Base-by-base conservation (phyloP, 495 filamentous ascomycete genomes). In the Podospora didyma region DNA sequence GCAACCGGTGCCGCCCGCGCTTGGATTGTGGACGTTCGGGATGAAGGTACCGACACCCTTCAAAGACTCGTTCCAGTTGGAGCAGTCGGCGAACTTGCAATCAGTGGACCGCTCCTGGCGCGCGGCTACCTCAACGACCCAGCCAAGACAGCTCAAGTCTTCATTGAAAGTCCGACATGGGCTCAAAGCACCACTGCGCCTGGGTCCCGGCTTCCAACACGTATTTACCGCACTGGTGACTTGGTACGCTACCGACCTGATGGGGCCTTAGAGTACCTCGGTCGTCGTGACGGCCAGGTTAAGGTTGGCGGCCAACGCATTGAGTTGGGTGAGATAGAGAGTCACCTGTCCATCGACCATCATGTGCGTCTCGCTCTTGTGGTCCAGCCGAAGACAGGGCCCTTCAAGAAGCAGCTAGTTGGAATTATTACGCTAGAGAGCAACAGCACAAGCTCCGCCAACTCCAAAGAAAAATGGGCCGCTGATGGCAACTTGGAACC, bases 51-150 rank as follows among this genome's bases (percentile, higher is more conserved):
- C 24, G 23, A 74, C 39, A n/a, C n/a, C n/a, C n/a, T n/a, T n/a
- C n/a, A n/a, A n/a, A 62, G 51, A 10, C 59, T 79, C 0, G 63
- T 70, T 3, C 69, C 89, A 7, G 76, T 86, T 11, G 90, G 90
- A 12, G 81, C 79, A 6, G 71, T 89, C 39, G 90, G 90, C 7
- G 90, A 95, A 65, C 78, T 95, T n/a, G 86, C 86, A 62, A 75
- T 93, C n/a, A 85, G 84, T 26, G 88, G 89, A 0, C 68, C 75
- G 0, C 47, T 62, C 1, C 58, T 79, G 0, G 60, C 57, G 5
- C 17, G 82, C 57, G 88, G 89, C 3, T 93, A 93, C 58, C 75
- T 89, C 46, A 90, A 92, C 55, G 78, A 88, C 12, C 74, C 79
- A 2, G 82, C 89, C 51, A 71, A 84, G 34, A 87, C 84, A 1